Evolutionary conservation across 2,329 filamentous ascomycete species (phyloP).

Genomic region (Alternaria conjuncta): DNA sequence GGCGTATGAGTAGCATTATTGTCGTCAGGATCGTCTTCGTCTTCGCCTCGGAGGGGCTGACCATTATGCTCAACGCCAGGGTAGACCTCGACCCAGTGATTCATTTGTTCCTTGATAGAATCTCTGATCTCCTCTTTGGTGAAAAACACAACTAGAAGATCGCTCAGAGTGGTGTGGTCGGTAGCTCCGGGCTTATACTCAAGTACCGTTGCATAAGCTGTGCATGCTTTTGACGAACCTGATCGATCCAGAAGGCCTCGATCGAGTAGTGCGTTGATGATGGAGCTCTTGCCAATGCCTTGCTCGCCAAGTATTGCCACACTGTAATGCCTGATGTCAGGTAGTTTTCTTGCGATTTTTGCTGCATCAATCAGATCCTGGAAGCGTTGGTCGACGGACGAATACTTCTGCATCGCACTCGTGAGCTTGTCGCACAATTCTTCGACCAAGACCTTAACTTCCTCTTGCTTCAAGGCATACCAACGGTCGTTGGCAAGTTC

Average conservation of each 20-base stretch:
- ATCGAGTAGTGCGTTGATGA: slow-evolving; percentile 16
- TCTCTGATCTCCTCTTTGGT: background rate
- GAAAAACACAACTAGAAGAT: slow-evolving; percentile 10
- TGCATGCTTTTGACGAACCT: slow-evolving; percentile 12
- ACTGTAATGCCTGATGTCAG: background rate
- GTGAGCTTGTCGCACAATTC: slow-evolving; percentile 6
- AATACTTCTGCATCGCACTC: background rate
- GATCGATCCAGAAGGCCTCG: slow-evolving; percentile 11
- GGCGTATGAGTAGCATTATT: background rate
- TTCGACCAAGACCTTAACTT: background rate
- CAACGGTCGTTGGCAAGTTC: slow-evolving; percentile 6
- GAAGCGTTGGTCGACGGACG: background rate
- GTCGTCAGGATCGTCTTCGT: slow-evolving; percentile 1
- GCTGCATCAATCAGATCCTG: background rate
- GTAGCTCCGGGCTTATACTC: slow-evolving; percentile 8
- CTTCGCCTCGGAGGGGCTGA: background rate
- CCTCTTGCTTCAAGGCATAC: slow-evolving; percentile 7
- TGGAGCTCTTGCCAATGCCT: slow-evolving; percentile 17
- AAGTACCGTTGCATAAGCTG: slow-evolving; percentile 6
- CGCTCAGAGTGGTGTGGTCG: slow-evolving; percentile 8
- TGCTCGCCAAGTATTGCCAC: slow-evolving; percentile 21
- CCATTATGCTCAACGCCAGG: background rate
- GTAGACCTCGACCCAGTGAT: background rate
- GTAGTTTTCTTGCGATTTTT: background rate
- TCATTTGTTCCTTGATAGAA: slow-evolving; percentile 7